Percentiles rank a stretch among this genome's conserved stretches.
Evolutionary conservation across 106 monocot genomes (phyloP).

Genomic region (Phalaenopsis equestris): DNA sequence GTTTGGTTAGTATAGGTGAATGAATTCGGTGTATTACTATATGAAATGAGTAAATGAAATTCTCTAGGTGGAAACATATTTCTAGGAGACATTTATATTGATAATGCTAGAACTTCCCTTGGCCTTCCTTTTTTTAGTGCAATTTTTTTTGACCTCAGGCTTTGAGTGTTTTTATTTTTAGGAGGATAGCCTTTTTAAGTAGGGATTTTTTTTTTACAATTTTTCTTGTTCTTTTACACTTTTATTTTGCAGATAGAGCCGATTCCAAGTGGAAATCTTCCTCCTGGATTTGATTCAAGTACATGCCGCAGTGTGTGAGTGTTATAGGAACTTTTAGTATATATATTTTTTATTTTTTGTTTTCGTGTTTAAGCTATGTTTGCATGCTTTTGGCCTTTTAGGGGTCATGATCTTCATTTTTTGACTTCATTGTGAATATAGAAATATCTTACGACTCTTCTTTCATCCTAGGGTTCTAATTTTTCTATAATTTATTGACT

Average conservation of each 20-base stretch:
- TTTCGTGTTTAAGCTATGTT: background rate
- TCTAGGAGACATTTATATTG: background rate
- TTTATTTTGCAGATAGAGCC: conserved; percentile 95
- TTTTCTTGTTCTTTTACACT: conserved; percentile 43
- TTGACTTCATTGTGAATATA: background rate
- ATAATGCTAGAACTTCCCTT: background rate
- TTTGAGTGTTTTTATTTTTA: background rate
- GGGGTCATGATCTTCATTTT: background rate
- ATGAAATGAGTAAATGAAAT: background rate
- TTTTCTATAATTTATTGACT: background rate
- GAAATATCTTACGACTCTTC: background rate
- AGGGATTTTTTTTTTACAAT: conserved; percentile 6
- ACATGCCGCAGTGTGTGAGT: conserved; percentile 99
- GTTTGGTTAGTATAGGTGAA: background rate
- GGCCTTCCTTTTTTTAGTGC: background rate
- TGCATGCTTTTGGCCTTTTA: background rate
- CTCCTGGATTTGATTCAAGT: conserved; percentile 93
- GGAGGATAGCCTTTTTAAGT: background rate
- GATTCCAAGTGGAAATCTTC: conserved; percentile 89
- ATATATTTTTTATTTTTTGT: background rate
- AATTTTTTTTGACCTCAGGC: background rate
- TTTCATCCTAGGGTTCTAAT: background rate
- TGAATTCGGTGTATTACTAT: background rate
- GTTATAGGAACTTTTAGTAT: conserved; percentile 28
- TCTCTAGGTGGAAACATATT: background rate